Percentiles rank a stretch among this genome's conserved stretches.
Conservation (phyloP, 306 rosid species). For the Dalbergia cochinchinensis region DNA sequence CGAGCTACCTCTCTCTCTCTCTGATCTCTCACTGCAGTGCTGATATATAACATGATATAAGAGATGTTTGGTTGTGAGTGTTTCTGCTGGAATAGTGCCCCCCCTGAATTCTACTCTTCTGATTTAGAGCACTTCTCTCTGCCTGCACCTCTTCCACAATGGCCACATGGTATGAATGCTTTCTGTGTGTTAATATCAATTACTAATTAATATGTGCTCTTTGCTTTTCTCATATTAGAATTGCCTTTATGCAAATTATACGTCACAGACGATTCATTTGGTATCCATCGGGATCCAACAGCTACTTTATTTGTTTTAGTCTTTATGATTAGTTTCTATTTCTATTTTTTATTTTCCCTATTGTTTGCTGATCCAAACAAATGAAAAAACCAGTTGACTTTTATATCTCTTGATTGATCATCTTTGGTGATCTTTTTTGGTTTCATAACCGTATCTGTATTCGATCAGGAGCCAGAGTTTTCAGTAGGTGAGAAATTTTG, state of each 20-base stretch:
- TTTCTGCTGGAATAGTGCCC: slow-evolving; percentile 61
- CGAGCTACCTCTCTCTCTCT: not conserved
- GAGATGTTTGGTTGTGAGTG: slow-evolving; percentile 71
- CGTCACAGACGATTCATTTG: too few species aligned
- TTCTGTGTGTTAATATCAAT: not conserved
- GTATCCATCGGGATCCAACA: not conserved
- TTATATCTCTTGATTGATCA: slow-evolving; percentile 18
- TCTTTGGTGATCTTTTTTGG: not conserved
- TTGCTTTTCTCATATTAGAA: not conserved
- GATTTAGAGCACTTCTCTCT: slow-evolving; percentile 63
- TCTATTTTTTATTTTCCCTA: not conserved
- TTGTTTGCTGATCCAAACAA: not conserved
- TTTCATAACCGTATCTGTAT: not conserved
- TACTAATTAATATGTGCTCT: not conserved
- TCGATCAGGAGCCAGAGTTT: not conserved
- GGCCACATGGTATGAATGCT: slow-evolving; percentile 71
- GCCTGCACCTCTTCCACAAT: slow-evolving; percentile 70
- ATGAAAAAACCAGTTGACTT: not conserved
- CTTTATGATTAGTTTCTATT: not conserved
- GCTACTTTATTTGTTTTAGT: not conserved
- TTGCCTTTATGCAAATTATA: not conserved
- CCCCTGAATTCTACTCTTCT: slow-evolving; percentile 29
- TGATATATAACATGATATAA: not conserved
- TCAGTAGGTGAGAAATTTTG: not conserved
- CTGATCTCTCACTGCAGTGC: not conserved